Base-by-base conservation (phyloP, 2,329 filamentous ascomycete species). In the Macroventuria anomochaeta region DNA sequence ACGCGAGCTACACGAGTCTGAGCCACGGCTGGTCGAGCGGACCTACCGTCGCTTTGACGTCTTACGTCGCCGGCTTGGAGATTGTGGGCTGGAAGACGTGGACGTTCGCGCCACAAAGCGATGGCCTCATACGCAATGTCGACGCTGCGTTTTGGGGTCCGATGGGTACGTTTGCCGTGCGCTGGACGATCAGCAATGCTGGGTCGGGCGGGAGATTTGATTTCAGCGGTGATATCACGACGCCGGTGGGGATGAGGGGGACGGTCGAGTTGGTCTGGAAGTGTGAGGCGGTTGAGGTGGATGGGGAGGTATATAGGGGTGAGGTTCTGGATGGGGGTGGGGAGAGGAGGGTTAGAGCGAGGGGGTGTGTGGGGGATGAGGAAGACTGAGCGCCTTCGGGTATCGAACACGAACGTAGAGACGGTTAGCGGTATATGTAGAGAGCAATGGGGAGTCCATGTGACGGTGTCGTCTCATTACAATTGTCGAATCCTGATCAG, bases 1-100 rank as follows among this genome's bases (percentile, higher is more conserved):
- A 76, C 38, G 61, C 72, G 0, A 59, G 65, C 10, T 72, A 72
- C 50, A 71, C 73, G 7, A 68, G 61, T n/a, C 67, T 73, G 32
- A 64, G 67, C 3, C 73, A 76, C 51, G 70, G 72, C 0, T 76
- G 74, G 75, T 63, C 61, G 15, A 63, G 69, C 1, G 74, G 71
- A 20, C 62, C 62, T 1, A 63, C 55, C 5, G 40, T 38, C 7
- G 58, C 55, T 29, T 38, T 65, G 3, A 58, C 44, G 13, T 39
- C 46, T 13, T 41, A 25, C 18, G 46, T 65, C 7, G 62, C 46
- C 0, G 62, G 62, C 0, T 8, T 65, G 26, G 58, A 58, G 13
- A 46, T 61, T 8, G 55, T 58, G 7, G 54, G 58, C 13, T 59
- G 52, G 34, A 60, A 31, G 8, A 8, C 2, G 0, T 76, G 72